Evolutionary conservation across 805 yeast species (phyloP).

Genomic region (Ogataea ramenticola): DNA sequence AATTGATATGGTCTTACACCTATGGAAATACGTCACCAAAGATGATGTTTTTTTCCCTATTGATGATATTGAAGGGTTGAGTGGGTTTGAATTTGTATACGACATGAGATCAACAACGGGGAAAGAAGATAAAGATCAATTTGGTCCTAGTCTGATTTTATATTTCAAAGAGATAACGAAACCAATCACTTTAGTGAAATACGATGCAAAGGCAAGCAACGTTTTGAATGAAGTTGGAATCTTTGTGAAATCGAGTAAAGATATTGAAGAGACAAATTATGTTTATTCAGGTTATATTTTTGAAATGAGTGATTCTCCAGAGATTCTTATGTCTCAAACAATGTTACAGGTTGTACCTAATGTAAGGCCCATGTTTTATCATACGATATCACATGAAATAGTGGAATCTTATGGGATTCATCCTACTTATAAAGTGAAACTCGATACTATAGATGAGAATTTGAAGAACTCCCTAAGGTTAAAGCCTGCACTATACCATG

Average conservation of each 20-base stretch:
- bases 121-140: neutral
- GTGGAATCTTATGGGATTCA: constrained; percentile 17
- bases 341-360: constrained; percentile 16
- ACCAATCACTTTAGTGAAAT: constrained; percentile 1
- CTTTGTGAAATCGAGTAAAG: constrained; percentile 6
- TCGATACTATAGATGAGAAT: constrained; percentile 2
- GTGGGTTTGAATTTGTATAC: constrained; percentile 15
- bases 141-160: constrained; percentile 4
- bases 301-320: constrained; percentile 2
- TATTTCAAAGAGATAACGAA: constrained; percentile 14
- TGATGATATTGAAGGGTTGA: constrained; percentile 7
- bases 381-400: constrained; percentile 10
- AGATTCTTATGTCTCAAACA: constrained; percentile 12
- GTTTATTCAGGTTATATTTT: constrained; percentile 12
- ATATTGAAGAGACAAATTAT: neutral
- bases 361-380: constrained; percentile 11
- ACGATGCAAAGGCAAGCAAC: constrained; percentile 1
- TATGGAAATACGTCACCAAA: constrained; percentile 14
- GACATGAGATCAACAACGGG: constrained; percentile 4
- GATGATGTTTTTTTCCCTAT: constrained; percentile 10
- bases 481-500: neutral
- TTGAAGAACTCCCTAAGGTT: neutral
- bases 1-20: constrained; percentile 3
- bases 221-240: constrained; percentile 15
- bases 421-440: constrained; percentile 16